Percentiles rank a stretch among this genome's conserved stretches.
Evolutionary conservation across 1,284 basidiomycete genomes (phyloP).

Genomic region (Fomitopsis betulina): DNA sequence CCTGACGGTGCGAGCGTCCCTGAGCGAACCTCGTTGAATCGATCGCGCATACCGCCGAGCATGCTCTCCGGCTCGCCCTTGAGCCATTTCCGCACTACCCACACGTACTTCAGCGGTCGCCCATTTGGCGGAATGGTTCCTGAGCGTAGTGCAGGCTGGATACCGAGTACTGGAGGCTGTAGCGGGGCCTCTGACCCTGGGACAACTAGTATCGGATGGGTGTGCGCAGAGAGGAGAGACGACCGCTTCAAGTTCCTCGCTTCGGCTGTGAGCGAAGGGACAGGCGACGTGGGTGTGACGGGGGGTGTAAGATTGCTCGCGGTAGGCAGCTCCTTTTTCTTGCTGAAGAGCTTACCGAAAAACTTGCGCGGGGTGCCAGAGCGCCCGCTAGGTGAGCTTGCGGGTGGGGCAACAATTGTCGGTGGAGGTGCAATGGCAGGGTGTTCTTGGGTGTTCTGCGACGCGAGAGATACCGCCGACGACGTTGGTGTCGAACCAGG

Average conservation of each 20-base stretch:
- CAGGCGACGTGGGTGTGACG: background rate
- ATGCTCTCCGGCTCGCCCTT: conserved; percentile 44
- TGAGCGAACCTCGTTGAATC: conserved; percentile 20
- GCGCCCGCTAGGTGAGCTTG: background rate
- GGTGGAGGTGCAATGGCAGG: conserved; percentile 20
- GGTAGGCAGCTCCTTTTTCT: conserved; percentile 32
- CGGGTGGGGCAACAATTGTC: conserved; percentile 1
- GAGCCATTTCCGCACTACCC: conserved; percentile 79
- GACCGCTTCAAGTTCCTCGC: conserved; percentile 4
- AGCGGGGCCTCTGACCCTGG: conserved; percentile 17
- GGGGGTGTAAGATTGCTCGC: conserved; percentile 9
- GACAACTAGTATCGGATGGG: background rate
- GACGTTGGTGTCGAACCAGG: conserved; percentile 29
- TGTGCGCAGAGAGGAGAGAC: conserved; percentile 6
- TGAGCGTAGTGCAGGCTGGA: conserved; percentile 51
- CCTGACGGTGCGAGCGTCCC: conserved; percentile 8
- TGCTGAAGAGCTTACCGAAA: conserved; percentile 73
- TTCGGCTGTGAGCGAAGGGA: background rate
- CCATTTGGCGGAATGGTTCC: conserved; percentile 35
- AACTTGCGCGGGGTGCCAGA: conserved; percentile 50
- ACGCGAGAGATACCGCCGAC: conserved; percentile 34
- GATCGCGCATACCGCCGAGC: conserved; percentile 38
- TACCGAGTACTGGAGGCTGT: conserved; percentile 59
- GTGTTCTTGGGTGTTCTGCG: conserved; percentile 24
- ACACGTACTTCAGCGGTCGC: conserved; percentile 68